Evolutionary conservation across 2,329 filamentous ascomycete species (phyloP), one percentile per base, ranked within the genome.

Genomic region (Aspergillus vadensis): DNA sequence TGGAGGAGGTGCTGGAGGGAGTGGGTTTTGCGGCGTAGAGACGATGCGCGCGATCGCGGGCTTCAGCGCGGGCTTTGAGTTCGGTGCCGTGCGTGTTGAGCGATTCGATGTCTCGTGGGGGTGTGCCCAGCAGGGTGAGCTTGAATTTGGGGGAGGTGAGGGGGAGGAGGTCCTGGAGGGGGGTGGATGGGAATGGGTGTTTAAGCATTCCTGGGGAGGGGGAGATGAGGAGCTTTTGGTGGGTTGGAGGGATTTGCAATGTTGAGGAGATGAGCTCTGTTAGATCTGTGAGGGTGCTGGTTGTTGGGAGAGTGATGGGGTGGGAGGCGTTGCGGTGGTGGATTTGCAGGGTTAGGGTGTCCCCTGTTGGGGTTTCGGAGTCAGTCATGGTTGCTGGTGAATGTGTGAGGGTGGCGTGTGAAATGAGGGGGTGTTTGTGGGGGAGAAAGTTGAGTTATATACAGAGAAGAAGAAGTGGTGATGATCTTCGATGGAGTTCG

Each of bases 1-100:
- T 56, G 89, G 1, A 86, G 85, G 0, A 97, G 81, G 1, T 85
- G 85, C 64, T 88, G 83, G 69, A 67, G 39, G 74, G 59, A 2
- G 72, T 76, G 58, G 71, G 70, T 57, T 73, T 65, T 9, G 71
- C 72, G 17, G 65, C 60, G 27, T 49, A 57, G 15, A 30, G 19
- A 59, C 41, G 51, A 59, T 57, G 21, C 51, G 56, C 58, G 21
- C 61, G 60, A n/a, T 60, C 62, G 14, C 65, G 65, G 19, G 63
- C 66, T 2, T 67, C 63, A 41, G 65, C 67, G 43, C 67, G 60
- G 0, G 70, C 72, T n/a, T 66, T 66, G 4, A 62, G 69, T 30
- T 55, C 68, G 1, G 69, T 67, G 23, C 70, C 67, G 67, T 75
- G 72, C 30, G 75, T 70, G 65, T 80, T 76, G 2, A 82, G 71